These are phyloP conservation scores for Yarrowia sp. DNA, from an alignment of 805 yeast species.

Conservation along the genomic window DNA sequence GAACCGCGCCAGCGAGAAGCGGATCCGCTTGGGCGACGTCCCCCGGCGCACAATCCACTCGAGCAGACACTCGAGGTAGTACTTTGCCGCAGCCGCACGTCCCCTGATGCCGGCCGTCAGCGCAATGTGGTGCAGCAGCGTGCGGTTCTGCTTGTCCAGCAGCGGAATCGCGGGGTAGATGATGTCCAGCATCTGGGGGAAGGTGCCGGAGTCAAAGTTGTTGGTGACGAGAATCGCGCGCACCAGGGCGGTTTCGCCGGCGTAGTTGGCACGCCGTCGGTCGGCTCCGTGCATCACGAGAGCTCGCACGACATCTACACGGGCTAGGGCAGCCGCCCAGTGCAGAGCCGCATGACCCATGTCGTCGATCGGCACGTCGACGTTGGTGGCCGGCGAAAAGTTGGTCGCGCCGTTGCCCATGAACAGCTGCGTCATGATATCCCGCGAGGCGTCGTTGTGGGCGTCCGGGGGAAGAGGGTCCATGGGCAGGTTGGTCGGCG, in stretches of 20 bases:
- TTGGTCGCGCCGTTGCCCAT: constrained; percentile 53
- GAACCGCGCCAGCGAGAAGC: constrained; percentile 54
- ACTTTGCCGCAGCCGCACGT: constrained; percentile 72
- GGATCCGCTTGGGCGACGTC: constrained; percentile 38
- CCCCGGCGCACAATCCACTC: constrained; percentile 79
- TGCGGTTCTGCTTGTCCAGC: constrained; percentile 72
- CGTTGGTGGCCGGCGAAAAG: constrained; percentile 55
- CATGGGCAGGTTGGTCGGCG: constrained; percentile 48
- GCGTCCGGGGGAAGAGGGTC: constrained; percentile 53
- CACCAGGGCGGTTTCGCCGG: constrained; percentile 87
- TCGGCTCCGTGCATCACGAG: constrained; percentile 72
- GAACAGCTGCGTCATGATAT: constrained; percentile 60
- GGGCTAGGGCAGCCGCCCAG: constrained; percentile 94
- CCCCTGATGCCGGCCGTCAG: constrained; percentile 79
- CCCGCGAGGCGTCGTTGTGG: constrained; percentile 52
- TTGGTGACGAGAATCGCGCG: constrained; percentile 86
- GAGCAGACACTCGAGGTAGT: constrained; percentile 71
- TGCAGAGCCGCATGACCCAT: constrained; percentile 93
- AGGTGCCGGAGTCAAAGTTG: constrained; percentile 78
- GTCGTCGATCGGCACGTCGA: constrained; percentile 90
- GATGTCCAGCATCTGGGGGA: constrained; percentile 70
- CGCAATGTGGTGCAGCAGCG: constrained; percentile 87
- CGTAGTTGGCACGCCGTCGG: constrained; percentile 73
- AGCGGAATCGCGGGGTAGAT: constrained; percentile 76
- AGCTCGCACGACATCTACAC: constrained; percentile 69